phyloP scores from a whole-genome alignment of 106 monocot species.

The Xerophyta viscosa region DNA sequence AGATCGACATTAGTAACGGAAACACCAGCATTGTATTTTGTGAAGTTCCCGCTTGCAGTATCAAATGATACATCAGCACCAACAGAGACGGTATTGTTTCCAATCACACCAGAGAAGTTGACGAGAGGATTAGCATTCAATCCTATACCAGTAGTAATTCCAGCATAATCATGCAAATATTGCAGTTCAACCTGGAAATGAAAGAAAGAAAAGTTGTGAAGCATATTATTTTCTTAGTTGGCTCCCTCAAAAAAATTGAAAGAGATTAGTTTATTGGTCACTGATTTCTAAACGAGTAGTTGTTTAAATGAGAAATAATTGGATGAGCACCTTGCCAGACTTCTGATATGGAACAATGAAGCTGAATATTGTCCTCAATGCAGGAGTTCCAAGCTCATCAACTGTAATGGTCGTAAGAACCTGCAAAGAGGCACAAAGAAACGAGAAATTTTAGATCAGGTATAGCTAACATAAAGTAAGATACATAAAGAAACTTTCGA shows the following conservation, averaged over 20 bases:
- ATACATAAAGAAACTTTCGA: not conserved
- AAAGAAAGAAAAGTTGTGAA: not conserved
- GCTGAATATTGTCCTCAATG: slow-evolving; percentile 24
- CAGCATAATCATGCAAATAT: slow-evolving; percentile 29
- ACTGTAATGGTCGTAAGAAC: slow-evolving; percentile 19
- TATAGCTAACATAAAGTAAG: not conserved
- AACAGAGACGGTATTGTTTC: slow-evolving; percentile 13
- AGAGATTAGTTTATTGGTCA: too few relatives aligned
- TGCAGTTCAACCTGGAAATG: slow-evolving; percentile 22
- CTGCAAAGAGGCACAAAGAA: not conserved
- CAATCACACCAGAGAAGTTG: slow-evolving; percentile 21
- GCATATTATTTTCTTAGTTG: not conserved
- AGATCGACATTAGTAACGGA: slow-evolving; percentile 28
- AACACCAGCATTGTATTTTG: slow-evolving; percentile 46
- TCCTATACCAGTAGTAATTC: slow-evolving; percentile 21
- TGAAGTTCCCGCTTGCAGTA: slow-evolving; percentile 39
- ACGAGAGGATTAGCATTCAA: slow-evolving; percentile 19
- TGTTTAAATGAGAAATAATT: too few relatives aligned
- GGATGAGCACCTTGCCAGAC: slow-evolving; percentile 36
- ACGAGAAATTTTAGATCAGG: not conserved
- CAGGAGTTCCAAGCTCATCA: slow-evolving; percentile 19
- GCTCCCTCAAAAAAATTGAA: too few relatives aligned
- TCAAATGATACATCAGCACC: slow-evolving; percentile 42
- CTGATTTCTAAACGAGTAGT: too few relatives aligned
- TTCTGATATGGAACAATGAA: slow-evolving; percentile 35